Evolutionary conservation across 768 basidiomycete species (phyloP), one percentile per base, ranked within the genome.

Genomic region (Lentinus brumalis): DNA sequence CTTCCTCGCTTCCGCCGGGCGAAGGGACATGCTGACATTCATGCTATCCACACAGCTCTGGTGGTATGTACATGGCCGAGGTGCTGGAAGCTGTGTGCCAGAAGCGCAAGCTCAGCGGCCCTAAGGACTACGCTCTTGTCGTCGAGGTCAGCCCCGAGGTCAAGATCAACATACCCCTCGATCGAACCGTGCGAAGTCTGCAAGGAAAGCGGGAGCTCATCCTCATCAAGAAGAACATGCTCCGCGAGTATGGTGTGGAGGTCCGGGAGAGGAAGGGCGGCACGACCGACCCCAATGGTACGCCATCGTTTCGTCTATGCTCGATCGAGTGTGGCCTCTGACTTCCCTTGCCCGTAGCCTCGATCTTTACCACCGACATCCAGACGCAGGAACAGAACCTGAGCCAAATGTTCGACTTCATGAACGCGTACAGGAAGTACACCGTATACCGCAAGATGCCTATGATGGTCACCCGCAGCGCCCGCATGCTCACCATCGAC

Each of bases 21-120:
- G 14, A 15, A 8, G 12, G 11, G 9, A 6, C 7, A 53, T 15
- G 9, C 16, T 39, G 12, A 26, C 32, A 16, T 38, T 12, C 14
- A n/a, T 53, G 26, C 45, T 7, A n/a, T 52, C 31, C 18, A 11
- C 39, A 42, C 68, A 92, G 89, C 5, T 87, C 94, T 9, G 87
- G 92, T 14, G 94, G 92, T 9, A 97, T 94, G 89, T 98, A 98
- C 73, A 90, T 98, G 85, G 94, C 96, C 67, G 96, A 98, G 73
- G 92, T 93, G 1, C 82, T 97, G 26, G 96, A 97, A 62, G 79
- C 87, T 21, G 88, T 93, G 1, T 94, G 91, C 70, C 80, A 83
- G 40, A 85, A 84, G 69, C 83, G 88, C 51, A 86, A 85, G 68
- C 74, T 92, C 31, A 75, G 77, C 29, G 83, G 88, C 67, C 83